A percentile compares a stretch with the other conserved stretches of the same genome.
Conservation (phyloP, 805 yeast genomes). For the Saturnispora sekii region DNA sequence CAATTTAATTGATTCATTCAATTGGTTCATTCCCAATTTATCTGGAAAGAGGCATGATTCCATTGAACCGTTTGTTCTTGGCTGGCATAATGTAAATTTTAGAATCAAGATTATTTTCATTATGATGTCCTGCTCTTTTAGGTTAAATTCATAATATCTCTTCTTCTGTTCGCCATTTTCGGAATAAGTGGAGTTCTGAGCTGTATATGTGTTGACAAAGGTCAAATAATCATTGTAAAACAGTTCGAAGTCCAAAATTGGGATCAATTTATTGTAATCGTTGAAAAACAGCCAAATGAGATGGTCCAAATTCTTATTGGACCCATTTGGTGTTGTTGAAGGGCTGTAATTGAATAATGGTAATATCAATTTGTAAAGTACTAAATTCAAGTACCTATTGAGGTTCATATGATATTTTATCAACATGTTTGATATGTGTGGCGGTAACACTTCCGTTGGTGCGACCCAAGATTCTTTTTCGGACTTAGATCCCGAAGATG, state of each 20-base stretch:
- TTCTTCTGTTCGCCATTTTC: conserved; percentile 35
- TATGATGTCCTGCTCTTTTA: conserved; percentile 30
- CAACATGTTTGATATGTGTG: conserved; percentile 11
- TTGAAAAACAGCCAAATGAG: conserved; percentile 40
- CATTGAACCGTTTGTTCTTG: conserved; percentile 14
- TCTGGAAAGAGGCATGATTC: conserved; percentile 19
- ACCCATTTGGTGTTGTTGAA: not conserved
- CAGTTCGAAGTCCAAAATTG: conserved; percentile 43
- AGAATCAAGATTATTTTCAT: conserved; percentile 44
- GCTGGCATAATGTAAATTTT: conserved; percentile 38
- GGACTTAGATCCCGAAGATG: not conserved
- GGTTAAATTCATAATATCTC: conserved; percentile 25
- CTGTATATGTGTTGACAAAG: conserved; percentile 31
- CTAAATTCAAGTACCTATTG: conserved; percentile 27
- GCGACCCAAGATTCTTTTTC: not conserved
- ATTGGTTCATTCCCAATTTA: conserved; percentile 21
- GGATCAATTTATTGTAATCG: conserved; percentile 44
- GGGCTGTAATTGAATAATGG: conserved; percentile 20
- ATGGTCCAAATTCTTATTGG: conserved; percentile 32
- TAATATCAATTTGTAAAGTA: conserved; percentile 26
- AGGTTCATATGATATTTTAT: conserved; percentile 29
- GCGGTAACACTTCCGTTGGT: conserved; percentile 5
- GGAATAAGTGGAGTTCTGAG: conserved; percentile 26
- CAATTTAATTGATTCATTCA: conserved; percentile 26
- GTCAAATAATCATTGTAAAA: conserved; percentile 46